Evolutionary conservation across 2,329 filamentous ascomycete species (phyloP).

Genomic region (Aspergillus quadricinctus): DNA sequence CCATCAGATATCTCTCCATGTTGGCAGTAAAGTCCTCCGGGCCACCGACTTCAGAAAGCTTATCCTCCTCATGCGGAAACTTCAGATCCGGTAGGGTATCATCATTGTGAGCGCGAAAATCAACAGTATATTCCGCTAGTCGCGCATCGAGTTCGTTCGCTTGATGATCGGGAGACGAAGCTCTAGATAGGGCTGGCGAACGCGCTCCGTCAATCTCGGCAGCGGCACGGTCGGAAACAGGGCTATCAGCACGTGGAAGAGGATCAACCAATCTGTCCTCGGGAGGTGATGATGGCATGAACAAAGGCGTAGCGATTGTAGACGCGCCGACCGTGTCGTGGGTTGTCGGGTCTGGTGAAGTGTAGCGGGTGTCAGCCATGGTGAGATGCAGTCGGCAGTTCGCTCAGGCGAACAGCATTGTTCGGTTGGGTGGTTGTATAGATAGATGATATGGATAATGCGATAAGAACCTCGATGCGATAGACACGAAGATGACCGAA

Average conservation of each 20-base stretch:
- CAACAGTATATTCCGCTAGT: conserved; percentile 38
- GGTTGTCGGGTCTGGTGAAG: conserved; percentile 36
- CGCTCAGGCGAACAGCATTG: neutral
- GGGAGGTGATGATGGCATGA: conserved; percentile 34
- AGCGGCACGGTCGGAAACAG: conserved; percentile 11
- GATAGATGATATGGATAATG: neutral
- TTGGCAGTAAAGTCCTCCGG: conserved; percentile 42
- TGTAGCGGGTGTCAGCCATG: conserved; percentile 37
- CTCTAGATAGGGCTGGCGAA: conserved; percentile 12
- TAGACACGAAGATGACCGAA: neutral
- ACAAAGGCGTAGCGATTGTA: conserved; percentile 33
- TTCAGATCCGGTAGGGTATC: conserved; percentile 23
- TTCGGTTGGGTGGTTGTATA: neutral
- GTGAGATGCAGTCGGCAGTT: conserved; percentile 13
- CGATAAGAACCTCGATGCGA: neutral
- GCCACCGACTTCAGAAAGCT: conserved; percentile 36
- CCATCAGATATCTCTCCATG: conserved; percentile 37
- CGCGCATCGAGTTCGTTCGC: conserved; percentile 35
- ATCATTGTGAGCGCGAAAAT: conserved; percentile 31
- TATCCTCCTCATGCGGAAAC: conserved; percentile 22
- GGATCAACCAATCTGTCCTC: conserved; percentile 4
- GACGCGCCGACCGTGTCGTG: conserved; percentile 42
- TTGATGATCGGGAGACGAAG: conserved; percentile 22
- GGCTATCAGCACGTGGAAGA: neutral
- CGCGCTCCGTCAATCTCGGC: conserved; percentile 8